phyloP scores from a whole-genome alignment of 257 asterid species.

The Verbena officinalis region DNA sequence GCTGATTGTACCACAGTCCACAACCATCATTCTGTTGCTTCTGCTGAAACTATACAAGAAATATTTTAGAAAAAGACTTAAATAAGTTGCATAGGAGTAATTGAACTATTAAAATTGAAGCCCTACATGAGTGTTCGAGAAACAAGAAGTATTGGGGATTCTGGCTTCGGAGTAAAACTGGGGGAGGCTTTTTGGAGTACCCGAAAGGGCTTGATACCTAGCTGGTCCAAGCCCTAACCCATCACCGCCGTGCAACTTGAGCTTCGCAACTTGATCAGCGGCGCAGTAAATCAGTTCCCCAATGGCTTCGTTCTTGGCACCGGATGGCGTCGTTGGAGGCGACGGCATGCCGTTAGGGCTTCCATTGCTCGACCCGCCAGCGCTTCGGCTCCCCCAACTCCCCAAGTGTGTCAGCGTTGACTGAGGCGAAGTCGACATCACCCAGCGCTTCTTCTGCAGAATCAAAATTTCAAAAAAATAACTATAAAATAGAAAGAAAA shows the following conservation, averaged over 20 bases:
- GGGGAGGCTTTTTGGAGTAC: conserved; percentile 27
- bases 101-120: neutral
- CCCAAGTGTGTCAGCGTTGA: conserved; percentile 49
- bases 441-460: conserved; percentile 53
- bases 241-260: conserved; percentile 43
- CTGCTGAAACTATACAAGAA: conserved; percentile 27
- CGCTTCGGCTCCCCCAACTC: conserved; percentile 47
- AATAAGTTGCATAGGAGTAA: too few species aligned
- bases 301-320: conserved; percentile 35
- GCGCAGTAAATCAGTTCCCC: conserved; percentile 56
- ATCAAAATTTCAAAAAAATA: neutral
- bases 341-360: conserved; percentile 54
- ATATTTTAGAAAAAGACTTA: neutral
- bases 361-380: conserved; percentile 44
- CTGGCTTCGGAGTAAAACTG: conserved; percentile 27
- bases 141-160: conserved; percentile 17
- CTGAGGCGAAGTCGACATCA: conserved; percentile 63
- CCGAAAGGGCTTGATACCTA: conserved; percentile 15
- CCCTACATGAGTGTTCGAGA: conserved; percentile 41
- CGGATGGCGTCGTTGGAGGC: conserved; percentile 47
- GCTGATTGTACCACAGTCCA: conserved; percentile 45
- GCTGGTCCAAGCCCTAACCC: conserved; percentile 16
- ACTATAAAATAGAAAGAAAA: neutral
- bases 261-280: conserved; percentile 56
- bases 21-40: conserved; percentile 38